Evolutionary conservation across 2,329 filamentous ascomycete species (phyloP), one percentile per base, ranked within the genome.

Genomic region (Penicillium sp.): DNA sequence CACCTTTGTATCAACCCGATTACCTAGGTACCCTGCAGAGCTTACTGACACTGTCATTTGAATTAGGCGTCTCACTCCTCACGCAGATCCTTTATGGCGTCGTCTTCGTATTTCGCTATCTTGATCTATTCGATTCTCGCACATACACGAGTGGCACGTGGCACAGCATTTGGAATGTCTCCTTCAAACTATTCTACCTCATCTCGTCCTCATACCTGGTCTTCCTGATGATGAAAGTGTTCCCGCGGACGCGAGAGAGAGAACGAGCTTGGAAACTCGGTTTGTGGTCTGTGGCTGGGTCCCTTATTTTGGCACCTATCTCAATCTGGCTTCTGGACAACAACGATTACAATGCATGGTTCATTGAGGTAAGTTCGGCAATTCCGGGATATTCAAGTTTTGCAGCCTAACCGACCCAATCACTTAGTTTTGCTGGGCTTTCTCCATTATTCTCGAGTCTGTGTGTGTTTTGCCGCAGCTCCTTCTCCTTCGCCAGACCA

Each of bases 241-340:
- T 86, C 73, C 89, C 92, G 11, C 85, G 93, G 34, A 96, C 92
- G n/a, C 81, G 92, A 40, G 93, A 97, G 76, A 82, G 87, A 51
- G 93, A 97, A 78, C 85, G 91, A 66, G 89, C 92, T n/a, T 97
- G 93, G 92, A 96, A 92, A 76, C 79, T 97, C 62, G 90, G 90
- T 40, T 85, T 85, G 26, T 84, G 84, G 61, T 87, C 87, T 50
- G 75, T 93, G 2, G 80, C 77, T 13, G 88, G 83, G 4, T 87
- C 87, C 20, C 68, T 90, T 31, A 66, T 89, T 13, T 70, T 89
- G 31, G 87, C 90, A 10, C 91, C 92, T 0, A 82, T 95, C 61
- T 82, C 85, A 63, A 88, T 87, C 77, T 72, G 89, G 62, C 84
- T 92, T 52, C 88, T 93, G 66, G 79, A 84, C 9, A 81, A 80